Conservation (phyloP, 352 stramenopile genomes). For the Phytopythium oedochilum region DNA sequence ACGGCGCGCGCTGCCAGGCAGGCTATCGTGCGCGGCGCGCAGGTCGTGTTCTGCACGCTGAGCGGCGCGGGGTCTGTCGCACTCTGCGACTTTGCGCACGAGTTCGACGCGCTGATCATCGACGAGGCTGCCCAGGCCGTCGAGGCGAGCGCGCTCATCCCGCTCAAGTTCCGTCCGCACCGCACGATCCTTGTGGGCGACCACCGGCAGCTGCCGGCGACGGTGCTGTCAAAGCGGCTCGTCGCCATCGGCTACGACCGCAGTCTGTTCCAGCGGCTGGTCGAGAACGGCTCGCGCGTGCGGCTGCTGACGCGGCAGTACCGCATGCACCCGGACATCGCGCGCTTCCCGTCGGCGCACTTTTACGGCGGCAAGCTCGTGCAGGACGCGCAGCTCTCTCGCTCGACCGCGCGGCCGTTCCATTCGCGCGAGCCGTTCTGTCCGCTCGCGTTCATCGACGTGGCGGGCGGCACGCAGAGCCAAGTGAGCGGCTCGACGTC, state of each 20-base stretch:
- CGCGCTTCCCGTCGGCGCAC: conserved; percentile 90
- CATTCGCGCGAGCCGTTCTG: conserved; percentile 37
- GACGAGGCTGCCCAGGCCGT: conserved; percentile 97
- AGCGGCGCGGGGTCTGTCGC: conserved; percentile 68
- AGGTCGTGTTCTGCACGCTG: conserved; percentile 86
- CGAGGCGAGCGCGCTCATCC: conserved; percentile 96
- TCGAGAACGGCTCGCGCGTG: conserved; percentile 70
- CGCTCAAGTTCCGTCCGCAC: conserved; percentile 89
- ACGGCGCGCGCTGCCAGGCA: conserved; percentile 54
- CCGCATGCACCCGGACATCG: conserved; percentile 96
- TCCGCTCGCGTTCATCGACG: conserved; percentile 67
- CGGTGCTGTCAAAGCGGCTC: conserved; percentile 92
- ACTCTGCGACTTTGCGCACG: conserved; percentile 86
- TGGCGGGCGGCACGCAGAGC: conserved; percentile 52
- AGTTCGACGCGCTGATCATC: conserved; percentile 97
- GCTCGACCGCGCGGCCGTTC: conserved; percentile 72
- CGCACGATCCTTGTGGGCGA: conserved; percentile 90
- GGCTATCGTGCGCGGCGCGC: conserved; percentile 63
- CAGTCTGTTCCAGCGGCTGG: conserved; percentile 97
- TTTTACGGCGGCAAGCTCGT: conserved; percentile 95
- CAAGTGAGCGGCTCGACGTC: conserved; percentile 71
- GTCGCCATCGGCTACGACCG: conserved; percentile 84
- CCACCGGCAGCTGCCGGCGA: conserved; percentile 97
- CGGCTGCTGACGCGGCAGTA: conserved; percentile 96
- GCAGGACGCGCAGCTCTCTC: conserved; percentile 66